Evolutionary conservation across 2,329 filamentous ascomycete genomes (phyloP), one percentile per base, ranked within the genome.

Genomic region (Chaetothyriales sp.): DNA sequence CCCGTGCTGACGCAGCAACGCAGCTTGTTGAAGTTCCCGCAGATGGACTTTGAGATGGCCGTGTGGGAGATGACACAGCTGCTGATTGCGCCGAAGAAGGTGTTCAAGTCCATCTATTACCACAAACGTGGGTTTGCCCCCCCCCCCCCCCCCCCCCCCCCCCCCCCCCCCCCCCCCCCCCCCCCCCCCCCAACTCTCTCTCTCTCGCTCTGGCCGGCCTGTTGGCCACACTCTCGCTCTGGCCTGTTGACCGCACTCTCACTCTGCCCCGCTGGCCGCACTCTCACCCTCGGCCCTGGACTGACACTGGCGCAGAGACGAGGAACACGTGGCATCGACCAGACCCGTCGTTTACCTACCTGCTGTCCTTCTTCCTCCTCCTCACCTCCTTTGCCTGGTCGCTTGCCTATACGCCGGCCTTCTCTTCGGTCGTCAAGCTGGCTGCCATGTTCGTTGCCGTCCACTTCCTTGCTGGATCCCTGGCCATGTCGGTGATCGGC

Each of bases 1-100:
- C 43, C 18, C 54, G 54, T 46, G 50, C 57, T 61, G 47, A 59
- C 33, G 15, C 15, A 15, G n/a, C 28, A 20, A n/a, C 40, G 18
- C 48, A 76, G 74, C 53, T 69, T 84, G 48, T 83, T 84, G 74
- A 85, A 85, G 65, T 84, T 84, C 62, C 80, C 81, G 9, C 81
- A 83, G 60, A 84, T 85, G 81, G 81, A 85, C 70, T 85, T 85
- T 64, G 81, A 85, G 64, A 82, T 83, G 73, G 81, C 81, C 18
- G 77, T 83, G 59, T 85, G 81, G 81, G 81, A 85, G 66, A 84
- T 85, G 77, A 82, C 78, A 56, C 78, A 76, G 61, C 70, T 85
- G 50, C 72, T 85, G 57, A 79, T 84, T 63, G 78, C 80, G 29
- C 81, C 81, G 0, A 84, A 83, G 69, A 83, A 83, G 64, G 81